These are phyloP conservation scores for Kazachstania taianensis DNA, from an alignment of 805 yeast genomes.

Conservation along the genomic window DNA sequence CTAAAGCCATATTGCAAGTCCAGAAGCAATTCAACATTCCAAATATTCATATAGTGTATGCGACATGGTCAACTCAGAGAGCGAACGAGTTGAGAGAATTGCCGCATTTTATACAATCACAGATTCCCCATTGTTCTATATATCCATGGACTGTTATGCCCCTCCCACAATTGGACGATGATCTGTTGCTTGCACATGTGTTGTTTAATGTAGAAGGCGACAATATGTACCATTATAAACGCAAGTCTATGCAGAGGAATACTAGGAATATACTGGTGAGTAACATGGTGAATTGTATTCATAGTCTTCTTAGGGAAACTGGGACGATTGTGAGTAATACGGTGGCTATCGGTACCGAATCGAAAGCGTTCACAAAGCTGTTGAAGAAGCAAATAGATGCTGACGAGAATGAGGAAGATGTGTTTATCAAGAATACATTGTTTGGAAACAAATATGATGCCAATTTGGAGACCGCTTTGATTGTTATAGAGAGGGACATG, in stretches of 20 bases:
- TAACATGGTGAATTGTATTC: slow-evolving; percentile 21
- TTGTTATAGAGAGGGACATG: slow-evolving; percentile 68
- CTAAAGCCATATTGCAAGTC: slow-evolving; percentile 4
- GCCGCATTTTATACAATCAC: slow-evolving; percentile 19
- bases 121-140: slow-evolving; percentile 7
- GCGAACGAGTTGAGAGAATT: slow-evolving; percentile 4
- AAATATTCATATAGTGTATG: slow-evolving; percentile 1
- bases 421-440: slow-evolving; percentile 20
- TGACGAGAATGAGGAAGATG: slow-evolving; percentile 10
- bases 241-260: slow-evolving; percentile 15
- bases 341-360: slow-evolving; percentile 19
- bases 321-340: slow-evolving; percentile 20
- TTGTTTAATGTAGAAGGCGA: slow-evolving; percentile 19
- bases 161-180: slow-evolving; percentile 20
- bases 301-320: slow-evolving; percentile 15
- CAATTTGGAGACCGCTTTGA: slow-evolving; percentile 52
- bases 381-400: slow-evolving; percentile 12
- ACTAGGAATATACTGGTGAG: slow-evolving; percentile 21
- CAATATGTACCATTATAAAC: slow-evolving; percentile 19
- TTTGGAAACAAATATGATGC: slow-evolving; percentile 31
- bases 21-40: background rate
- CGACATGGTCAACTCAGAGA: slow-evolving; percentile 2
- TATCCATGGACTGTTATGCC: slow-evolving; percentile 20
- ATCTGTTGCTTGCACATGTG: slow-evolving; percentile 16
- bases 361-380: slow-evolving; percentile 13